These are phyloP conservation scores for Astrothelium macrocarpum DNA, from an alignment of 495 filamentous ascomycete species.

Conservation along the genomic window DNA sequence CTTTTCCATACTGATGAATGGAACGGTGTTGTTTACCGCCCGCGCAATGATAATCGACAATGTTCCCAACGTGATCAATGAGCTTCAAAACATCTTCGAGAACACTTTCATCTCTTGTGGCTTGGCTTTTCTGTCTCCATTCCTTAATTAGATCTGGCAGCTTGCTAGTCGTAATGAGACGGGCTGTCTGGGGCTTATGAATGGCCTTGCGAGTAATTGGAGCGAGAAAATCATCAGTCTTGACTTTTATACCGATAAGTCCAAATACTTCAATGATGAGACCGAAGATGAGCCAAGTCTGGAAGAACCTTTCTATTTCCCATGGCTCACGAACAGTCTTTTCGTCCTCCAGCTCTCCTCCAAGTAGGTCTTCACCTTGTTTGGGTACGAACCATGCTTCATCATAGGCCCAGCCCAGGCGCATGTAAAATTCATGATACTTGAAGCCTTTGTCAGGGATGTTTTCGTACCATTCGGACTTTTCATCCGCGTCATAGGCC, in stretches of 20 bases:
- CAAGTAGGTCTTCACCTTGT: conserved; percentile 6
- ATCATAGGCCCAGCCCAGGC: conserved; percentile 7
- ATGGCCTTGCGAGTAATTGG: neutral
- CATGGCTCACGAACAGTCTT: conserved; percentile 5
- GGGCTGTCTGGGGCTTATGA: conserved; percentile 7
- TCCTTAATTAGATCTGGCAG: conserved; percentile 8
- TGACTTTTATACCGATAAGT: conserved; percentile 1
- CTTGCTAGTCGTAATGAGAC: conserved; percentile 3
- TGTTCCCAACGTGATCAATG: conserved; percentile 8
- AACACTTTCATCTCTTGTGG: conserved; percentile 4
- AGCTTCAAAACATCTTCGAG: neutral
- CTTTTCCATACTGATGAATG: conserved; percentile 9
- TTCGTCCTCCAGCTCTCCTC: conserved; percentile 7
- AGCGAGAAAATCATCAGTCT: conserved; percentile 6
- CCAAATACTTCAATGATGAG: conserved; percentile 10
- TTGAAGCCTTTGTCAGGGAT: conserved; percentile 5
- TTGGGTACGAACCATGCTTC: neutral
- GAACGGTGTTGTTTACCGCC: conserved; percentile 7
- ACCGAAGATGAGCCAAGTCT: conserved; percentile 11
- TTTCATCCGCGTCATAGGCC: conserved; percentile 4
- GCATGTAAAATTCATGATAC: conserved; percentile 3
- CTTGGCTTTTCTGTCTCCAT: conserved; percentile 6
- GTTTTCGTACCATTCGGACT: conserved; percentile 5
- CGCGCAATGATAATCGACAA: conserved; percentile 7
- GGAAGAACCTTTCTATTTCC: conserved; percentile 10